Evolutionary conservation across 2,329 filamentous ascomycete genomes (phyloP).

Genomic region (Fusarium phyllophilum): DNA sequence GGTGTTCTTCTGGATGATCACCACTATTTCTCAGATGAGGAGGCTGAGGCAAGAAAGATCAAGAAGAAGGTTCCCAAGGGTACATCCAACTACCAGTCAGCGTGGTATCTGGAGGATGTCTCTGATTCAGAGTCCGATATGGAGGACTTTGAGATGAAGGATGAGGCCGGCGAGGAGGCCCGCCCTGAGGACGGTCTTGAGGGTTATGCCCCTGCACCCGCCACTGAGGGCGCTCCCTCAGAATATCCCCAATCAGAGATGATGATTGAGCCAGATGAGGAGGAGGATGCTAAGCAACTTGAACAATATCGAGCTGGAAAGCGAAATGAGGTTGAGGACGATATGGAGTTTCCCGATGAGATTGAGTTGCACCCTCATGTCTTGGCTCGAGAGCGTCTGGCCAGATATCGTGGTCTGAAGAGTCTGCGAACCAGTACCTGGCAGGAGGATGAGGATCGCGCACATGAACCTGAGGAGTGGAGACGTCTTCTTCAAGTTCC

Average conservation of each 20-base stretch:
- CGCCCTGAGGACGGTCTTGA: constrained; percentile 87
- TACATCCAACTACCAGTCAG: constrained; percentile 92
- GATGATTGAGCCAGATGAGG: constrained; percentile 87
- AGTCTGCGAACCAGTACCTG: constrained; percentile 87
- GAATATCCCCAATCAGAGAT: constrained; percentile 95
- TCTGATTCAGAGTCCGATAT: constrained; percentile 89
- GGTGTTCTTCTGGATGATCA: constrained; percentile 96
- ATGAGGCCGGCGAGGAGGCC: constrained; percentile 65
- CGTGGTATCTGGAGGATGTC: constrained; percentile 87
- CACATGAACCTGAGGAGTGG: constrained; percentile 92
- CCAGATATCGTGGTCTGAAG: constrained; percentile 91
- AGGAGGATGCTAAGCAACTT: constrained; percentile 79
- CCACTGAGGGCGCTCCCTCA: constrained; percentile 82
- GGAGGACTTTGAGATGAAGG: constrained; percentile 71
- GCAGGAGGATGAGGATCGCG: constrained; percentile 87
- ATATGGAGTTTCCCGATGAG: constrained; percentile 96
- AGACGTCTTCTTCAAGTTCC: constrained; percentile 82
- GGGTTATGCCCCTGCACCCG: constrained; percentile 71
- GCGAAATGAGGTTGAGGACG: constrained; percentile 84
- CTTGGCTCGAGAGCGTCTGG: constrained; percentile 83
- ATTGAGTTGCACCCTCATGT: constrained; percentile 93
- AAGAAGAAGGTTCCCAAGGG: constrained; percentile 87
- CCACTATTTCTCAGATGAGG: constrained; percentile 93
- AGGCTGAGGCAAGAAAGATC: constrained; percentile 57
- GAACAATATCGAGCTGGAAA: constrained; percentile 83